Conservation (phyloP, 257 asterid genomes). For the Nyctanthes arbortristis region DNA sequence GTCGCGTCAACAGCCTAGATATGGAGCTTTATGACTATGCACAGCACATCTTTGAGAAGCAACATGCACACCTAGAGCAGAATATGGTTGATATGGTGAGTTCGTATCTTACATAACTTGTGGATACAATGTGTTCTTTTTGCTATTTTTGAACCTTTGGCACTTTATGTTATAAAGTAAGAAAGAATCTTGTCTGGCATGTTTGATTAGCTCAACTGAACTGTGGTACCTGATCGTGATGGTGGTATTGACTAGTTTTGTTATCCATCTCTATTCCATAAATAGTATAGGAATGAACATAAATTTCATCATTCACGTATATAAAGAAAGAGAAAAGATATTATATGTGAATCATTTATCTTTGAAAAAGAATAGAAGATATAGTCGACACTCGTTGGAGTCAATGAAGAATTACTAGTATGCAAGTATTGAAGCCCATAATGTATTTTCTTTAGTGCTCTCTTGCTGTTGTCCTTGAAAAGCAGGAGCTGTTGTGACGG, state of each 20-base stretch:
- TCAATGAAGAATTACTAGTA: too few species aligned
- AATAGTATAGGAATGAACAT: not conserved
- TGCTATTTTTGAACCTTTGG: not conserved
- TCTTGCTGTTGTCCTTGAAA: not conserved
- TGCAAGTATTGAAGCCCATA: not conserved
- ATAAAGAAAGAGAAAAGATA: too few species aligned
- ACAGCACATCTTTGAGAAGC: too few species aligned
- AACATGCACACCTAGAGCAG: too few species aligned
- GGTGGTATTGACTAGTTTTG: not conserved
- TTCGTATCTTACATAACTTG: conserved; percentile 19
- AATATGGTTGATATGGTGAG: conserved; percentile 61
- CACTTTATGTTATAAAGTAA: not conserved
- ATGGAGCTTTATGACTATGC: too few species aligned
- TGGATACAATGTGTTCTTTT: not conserved
- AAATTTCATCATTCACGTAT: not conserved
- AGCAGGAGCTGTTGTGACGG: not conserved
- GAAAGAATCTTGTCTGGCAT: not conserved
- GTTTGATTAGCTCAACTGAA: not conserved
- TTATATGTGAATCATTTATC: too few species aligned
- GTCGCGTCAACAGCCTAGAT: too few species aligned
- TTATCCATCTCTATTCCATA: not conserved
- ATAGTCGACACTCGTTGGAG: too few species aligned
- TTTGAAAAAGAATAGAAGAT: too few species aligned
- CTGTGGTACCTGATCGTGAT: not conserved
- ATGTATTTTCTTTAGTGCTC: not conserved